Base-by-base conservation (phyloP, 495 filamentous ascomycete species). In the Hypoxylon crocopeplum region DNA sequence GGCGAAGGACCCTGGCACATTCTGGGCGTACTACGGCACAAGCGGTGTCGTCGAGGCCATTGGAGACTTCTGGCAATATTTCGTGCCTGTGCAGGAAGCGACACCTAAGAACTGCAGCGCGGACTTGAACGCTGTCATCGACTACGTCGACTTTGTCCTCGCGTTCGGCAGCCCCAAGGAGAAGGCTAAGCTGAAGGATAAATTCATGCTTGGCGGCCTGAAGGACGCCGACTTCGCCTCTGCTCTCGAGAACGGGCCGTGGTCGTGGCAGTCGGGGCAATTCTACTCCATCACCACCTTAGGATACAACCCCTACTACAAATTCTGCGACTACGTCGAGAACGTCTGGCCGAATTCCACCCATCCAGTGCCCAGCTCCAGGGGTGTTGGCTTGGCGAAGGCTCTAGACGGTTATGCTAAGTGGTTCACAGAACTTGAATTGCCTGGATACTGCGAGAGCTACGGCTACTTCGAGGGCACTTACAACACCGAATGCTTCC, bases 1-100 rank as follows among this genome's bases (percentile, higher is more conserved):
- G n/a, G 73, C 74, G 1, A 72, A 77, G 15, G 73, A 82, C 4
- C 84, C 85, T 0, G 86, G 84, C 7, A 87, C 84, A 0, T 86
- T 86, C 69, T 88, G 85, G 85, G 86, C 85, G 1, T 87, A 87
- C 56, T 82, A 86, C 58, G 79, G 83, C 19, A 84, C 82, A 21
- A 85, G 81, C 59, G 86, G 82, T 1, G 82, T 83, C 3, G 86
- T 89, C 0, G 76, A 89, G 63, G 79, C 84, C 2, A 79, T 88
- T 20, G 77, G 77, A 4, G 76, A 88, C 55, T 88, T 83, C 56
- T 88, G 84, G 84, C 78, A 81, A 70, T 89, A 88, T 56, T 88
- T 88, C 66, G 69, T 71, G 3, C 85, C 86, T n/a, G 75, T 87
- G 19, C 78, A 82, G 54, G 72, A 84, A 45, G 84, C 82, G 1